These are phyloP conservation scores for Berkeleyomyces basicola DNA, from an alignment of 2,329 filamentous ascomycete species.

Conservation along the genomic window DNA sequence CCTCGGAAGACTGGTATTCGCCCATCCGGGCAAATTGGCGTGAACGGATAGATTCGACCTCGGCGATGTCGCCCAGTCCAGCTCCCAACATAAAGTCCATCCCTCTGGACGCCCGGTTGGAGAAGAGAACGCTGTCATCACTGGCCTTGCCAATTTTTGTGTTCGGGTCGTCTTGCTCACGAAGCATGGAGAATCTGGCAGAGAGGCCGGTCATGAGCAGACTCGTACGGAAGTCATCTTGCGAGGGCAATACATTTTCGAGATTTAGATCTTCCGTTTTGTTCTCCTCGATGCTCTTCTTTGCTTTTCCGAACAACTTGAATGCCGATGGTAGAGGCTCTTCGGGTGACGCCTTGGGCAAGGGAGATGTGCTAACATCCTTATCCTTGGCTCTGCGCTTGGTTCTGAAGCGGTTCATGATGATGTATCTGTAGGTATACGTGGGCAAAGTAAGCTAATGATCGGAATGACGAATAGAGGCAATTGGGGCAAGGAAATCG, in stretches of 20 bases:
- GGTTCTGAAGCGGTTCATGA: slow-evolving; percentile 63
- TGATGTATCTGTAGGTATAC: slow-evolving; percentile 14
- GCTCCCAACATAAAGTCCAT: slow-evolving; percentile 48
- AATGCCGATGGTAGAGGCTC: slow-evolving; percentile 27
- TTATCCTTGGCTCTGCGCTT: slow-evolving; percentile 53
- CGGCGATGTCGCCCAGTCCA: slow-evolving; percentile 64
- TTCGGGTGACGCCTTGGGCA: slow-evolving; percentile 32
- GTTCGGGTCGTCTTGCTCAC: slow-evolving; percentile 82
- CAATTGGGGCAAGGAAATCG: not conserved
- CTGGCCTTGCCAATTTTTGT: slow-evolving; percentile 85
- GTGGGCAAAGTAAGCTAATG: not conserved
- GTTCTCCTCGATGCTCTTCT: slow-evolving; percentile 37
- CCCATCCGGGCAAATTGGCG: slow-evolving; percentile 42
- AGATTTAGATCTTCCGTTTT: slow-evolving; percentile 54
- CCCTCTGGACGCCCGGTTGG: slow-evolving; percentile 57
- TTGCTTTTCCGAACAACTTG: slow-evolving; percentile 37
- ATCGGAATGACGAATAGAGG: not conserved
- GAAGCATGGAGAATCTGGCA: slow-evolving; percentile 88
- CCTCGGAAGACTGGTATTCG: slow-evolving; percentile 54
- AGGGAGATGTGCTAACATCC: slow-evolving; percentile 29
- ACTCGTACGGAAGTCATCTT: slow-evolving; percentile 87
- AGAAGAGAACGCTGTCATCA: slow-evolving; percentile 81
- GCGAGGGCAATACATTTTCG: slow-evolving; percentile 55
- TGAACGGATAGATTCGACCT: slow-evolving; percentile 65
- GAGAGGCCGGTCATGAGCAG: slow-evolving; percentile 90